Evolutionary conservation across 23 red algal species (phyloP), one percentile per base, ranked within the genome.

Genomic region (Gracilaria caudata): DNA sequence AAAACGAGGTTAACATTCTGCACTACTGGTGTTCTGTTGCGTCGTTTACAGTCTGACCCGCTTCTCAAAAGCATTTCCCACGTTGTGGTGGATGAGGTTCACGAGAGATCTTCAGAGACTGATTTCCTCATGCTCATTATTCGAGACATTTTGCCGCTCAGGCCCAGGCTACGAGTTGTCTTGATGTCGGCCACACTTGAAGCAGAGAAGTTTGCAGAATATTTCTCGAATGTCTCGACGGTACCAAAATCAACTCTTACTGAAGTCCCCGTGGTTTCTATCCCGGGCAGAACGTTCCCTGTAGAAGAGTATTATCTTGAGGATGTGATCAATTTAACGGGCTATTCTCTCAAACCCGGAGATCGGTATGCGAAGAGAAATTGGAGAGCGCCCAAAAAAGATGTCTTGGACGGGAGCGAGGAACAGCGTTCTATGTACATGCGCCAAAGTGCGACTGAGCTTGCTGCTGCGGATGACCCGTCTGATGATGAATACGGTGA

Each of bases 1-100:
- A 39, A 44, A 21, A 94, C 95, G 19, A 39, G 90, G n/a, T 56
- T 98, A 63, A 30, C 36, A 7, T 98, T 98, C 87, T 89, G 80
- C 25, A 98, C 95, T 40, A 94, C 90, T 37, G 95, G 95, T 30
- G 83, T 94, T 40, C 38, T 94, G 0, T 35, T 98, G 80, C 84
- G 95, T 1, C 77, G 74, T 64, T 70, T 98, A 76, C 86, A 91
- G 26, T 40, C 40, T 51, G 83, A 98, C 81, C 95, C 90, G 28
- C 24, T 61, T 43, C 80, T 98, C n/a, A 38, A 85, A 25, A 79
- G 51, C 58, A 45, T 91, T 3, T 84, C 95, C n/a, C 90, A 94
- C 59, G 39, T 99, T 47, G 17, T 99, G n/a, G 34, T 99, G 19
- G 97, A 99, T 54, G 97, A 99, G 64, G 97, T 99, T 38, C 97